Base-by-base conservation (phyloP, 2,329 filamentous ascomycete species). In the Phyllosticta paracitricarpa region DNA sequence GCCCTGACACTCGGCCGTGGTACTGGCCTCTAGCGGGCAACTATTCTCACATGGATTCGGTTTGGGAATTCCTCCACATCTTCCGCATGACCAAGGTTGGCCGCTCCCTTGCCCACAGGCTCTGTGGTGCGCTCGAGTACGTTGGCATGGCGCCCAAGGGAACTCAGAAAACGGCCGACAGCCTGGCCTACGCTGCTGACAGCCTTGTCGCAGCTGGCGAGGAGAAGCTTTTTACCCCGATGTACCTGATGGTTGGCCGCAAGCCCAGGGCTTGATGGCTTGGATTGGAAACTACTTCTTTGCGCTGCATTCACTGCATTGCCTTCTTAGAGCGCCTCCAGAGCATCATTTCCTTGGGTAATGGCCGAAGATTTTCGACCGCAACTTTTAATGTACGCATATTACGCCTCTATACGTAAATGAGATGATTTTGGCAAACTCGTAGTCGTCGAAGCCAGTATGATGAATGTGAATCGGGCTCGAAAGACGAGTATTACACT, bases 211-310 rank as follows among this genome's bases (percentile, higher is more conserved):
- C 89, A 56, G 93, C 93, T 76, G 93, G 86, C 40, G 84, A 85
- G 74, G 82, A 92, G 79, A 89, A 96, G 75, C 83, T 97, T n/a
- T 97, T 97, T 78, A 97, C 93, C 1, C 93, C 93, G 61, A 97
- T 97, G 93, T 97, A 96, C 78, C 80, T 97, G 71, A 97, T 97
- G 90, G 84, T 97, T 63, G 93, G 85, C 64, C 86, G 89, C 77
- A 97, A 97, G 82, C 91, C 93, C n/a, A 67, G 64, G 14, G 60
- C 60, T 14, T 62, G 55, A n/a, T 12, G 22, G 30, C n/a, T 35
- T 24, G 17, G 52, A 10, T 25, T 54, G 9, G 10, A 25, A 12
- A 24, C 22, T 22, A 12, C 19, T 24, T 54, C 52, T 54, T 10
- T 28, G 25, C 52, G 52, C 52, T 54, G 52, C 52, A 26, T 25